Evolutionary conservation across 2,329 filamentous ascomycete genomes (phyloP), one percentile per base, ranked within the genome.

Genomic region (Colletotrichum godetiae): DNA sequence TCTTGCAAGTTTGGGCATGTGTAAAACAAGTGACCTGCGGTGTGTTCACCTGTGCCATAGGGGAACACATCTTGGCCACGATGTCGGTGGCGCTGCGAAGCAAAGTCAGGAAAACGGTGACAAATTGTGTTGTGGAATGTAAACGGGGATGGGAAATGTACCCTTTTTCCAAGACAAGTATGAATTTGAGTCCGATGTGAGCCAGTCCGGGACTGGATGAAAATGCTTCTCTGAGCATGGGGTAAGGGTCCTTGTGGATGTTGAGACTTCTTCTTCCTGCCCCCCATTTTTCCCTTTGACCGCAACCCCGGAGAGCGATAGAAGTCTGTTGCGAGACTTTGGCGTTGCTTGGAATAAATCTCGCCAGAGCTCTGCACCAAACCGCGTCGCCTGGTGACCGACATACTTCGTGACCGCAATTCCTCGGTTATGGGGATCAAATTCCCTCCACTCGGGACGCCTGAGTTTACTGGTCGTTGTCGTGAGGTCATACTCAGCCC

Each of bases 121-220:
- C 27, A 27, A 27, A 27, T 4, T 27, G 27, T 27, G 27, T 27
- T 42, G 31, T 13, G 5, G 35, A 37, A 37, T 29, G 33, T 29
- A 13, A 24, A 33, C 58, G 37, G 58, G 31, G 33, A 24, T n/a
- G 7, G 22, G 33, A 37, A 55, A 57, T 33, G 27, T 56, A 65
- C 52, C 52, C 31, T 15, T 37, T 56, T 24, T 65, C n/a, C 2
- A n/a, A 31, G 55, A 42, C 22, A 65, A 33, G 52, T 35, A 65
- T 4, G 52, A 57, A 33, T 68, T 68, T 62, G 22, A 68, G 49
- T n/a, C 42, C 57, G 0, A 62, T 68, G 12, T 37, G 5, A 27
- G 2, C 58, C 66, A 11, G 46, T 68, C 27, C 66, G 29, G 15
- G 24, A 22, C 42, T 62, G 57, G n/a, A 68, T 37, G 8, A 68